Base-by-base conservation (phyloP, 2,329 filamentous ascomycete genomes). In the Aspergillus tanneri region DNA sequence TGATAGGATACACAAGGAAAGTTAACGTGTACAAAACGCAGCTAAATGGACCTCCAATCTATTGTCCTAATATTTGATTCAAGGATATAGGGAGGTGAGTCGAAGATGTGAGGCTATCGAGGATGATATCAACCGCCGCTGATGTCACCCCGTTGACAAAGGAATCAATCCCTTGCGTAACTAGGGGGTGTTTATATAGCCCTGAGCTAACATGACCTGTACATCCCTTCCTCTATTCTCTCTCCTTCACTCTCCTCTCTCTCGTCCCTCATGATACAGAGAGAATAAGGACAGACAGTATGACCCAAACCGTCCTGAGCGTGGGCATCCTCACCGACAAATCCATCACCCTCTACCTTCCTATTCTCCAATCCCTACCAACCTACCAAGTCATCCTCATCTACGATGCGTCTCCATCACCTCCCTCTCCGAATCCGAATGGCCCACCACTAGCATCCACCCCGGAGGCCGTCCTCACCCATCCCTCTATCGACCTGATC, bases 271-370 rank as follows among this genome's bases (percentile, higher is more conserved):
- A 8, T 12, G 27, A 30, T n/a, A 12, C 16, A 16, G 25, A 14
- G 9, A 44, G 11, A 34, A 63, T 64, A 57, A 46, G 25, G 25
- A 12, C 16, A 16, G 25, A 14, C 12, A 44, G 11, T 28, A 63
- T 64, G 58, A 46, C 57, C 12, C 53, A 53, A 41, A 52, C 46
- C 18, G 44, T 58, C 40, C 59, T 71, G 27, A 62, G 54, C 22
- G 58, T 70, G 12, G 69, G 68, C 4, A 65, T 71, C 46, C 61
- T 71, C 40, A 66, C 68, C 42, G 59, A 62, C 24, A 72, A 79
- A 55, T 68, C 80, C 32, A 67, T 71, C 23, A 75, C 79, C 27
- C 72, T 76, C 22, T 80, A 83, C 58, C 72, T 83, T 5, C 78
- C 77, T 0, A 74, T 69, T 2, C 58, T 83, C 8, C 65, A 66